A percentile compares a stretch with the other conserved stretches of the same genome.
Conservation (phyloP, 208 protist species). For the Acanthamoeba culbertsoni region DNA sequence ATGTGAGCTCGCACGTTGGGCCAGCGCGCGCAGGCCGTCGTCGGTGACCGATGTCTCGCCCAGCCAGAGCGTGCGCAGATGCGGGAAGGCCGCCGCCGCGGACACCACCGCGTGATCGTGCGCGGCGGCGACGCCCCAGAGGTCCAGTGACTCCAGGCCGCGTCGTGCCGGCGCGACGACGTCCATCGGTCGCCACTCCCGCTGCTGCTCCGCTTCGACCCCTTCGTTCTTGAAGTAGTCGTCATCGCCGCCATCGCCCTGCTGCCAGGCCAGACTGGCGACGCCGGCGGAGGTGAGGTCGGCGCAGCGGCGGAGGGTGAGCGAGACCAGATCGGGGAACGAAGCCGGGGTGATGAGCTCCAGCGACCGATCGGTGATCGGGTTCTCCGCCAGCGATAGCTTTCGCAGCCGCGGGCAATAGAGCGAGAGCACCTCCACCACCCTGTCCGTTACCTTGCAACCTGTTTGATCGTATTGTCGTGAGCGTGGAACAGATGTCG, state of each 20-base stretch:
- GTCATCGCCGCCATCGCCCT: not conserved
- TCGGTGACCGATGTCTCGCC: slow-evolving; percentile 1
- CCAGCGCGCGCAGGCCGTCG: not conserved
- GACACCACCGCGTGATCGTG: not conserved
- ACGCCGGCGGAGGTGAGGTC: not conserved
- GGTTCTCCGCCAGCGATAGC: slow-evolving; percentile 44
- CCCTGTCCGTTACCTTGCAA: not conserved
- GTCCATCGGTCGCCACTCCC: not conserved
- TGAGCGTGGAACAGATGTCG: no score
- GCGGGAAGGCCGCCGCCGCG: not conserved
- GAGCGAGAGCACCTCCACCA: not conserved
- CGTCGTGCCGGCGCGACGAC: not conserved
- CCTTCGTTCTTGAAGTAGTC: not conserved
- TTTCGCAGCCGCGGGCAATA: not conserved
- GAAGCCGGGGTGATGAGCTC: not conserved
- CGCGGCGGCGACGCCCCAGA: not conserved
- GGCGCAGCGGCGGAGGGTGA: not conserved
- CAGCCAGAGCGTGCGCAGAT: not conserved
- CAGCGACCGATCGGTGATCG: slow-evolving; percentile 2
- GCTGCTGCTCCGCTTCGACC: not conserved
- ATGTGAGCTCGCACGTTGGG: not conserved
- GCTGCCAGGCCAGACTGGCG: not conserved
- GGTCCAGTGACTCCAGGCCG: not conserved
- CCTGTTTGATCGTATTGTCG: no score
- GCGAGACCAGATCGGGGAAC: not conserved